These are phyloP conservation scores for Volvariella volvacea DNA, from an alignment of 1,284 basidiomycete genomes.

Conservation along the genomic window DNA sequence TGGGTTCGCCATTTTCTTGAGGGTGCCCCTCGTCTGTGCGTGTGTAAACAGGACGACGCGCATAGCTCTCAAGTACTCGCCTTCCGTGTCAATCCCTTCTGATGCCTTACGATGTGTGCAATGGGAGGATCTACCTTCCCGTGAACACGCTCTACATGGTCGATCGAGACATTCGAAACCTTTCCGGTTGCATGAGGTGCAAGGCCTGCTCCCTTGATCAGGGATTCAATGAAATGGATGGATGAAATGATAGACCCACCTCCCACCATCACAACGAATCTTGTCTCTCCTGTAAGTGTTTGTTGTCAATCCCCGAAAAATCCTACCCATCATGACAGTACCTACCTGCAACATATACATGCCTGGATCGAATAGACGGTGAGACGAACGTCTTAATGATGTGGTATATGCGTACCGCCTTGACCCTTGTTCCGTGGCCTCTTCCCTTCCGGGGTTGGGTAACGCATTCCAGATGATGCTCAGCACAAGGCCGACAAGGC, in stretches of 20 bases:
- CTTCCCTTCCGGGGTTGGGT: conserved; percentile 43
- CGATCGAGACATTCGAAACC: conserved; percentile 42
- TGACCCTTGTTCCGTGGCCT: conserved; percentile 51
- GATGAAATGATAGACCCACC: conserved; percentile 24
- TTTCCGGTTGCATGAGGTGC: conserved; percentile 38
- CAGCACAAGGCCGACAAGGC: conserved; percentile 46
- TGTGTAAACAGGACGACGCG: no score
- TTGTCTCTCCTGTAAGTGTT: conserved; percentile 41
- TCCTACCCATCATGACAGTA: conserved; percentile 8
- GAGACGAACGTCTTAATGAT: conserved; percentile 8
- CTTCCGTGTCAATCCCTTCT: conserved; percentile 8
- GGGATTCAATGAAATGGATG: conserved; percentile 7
- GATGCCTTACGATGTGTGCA: conserved; percentile 32
- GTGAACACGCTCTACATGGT: conserved; percentile 33
- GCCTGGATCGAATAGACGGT: conserved; percentile 28
- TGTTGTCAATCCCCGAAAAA: conserved; percentile 12
- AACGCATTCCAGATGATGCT: conserved; percentile 36
- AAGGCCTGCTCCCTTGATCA: conserved; percentile 30
- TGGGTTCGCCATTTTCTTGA: no score
- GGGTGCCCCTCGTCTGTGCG: no score
- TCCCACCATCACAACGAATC: conserved; percentile 47
- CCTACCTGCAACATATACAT: conserved; percentile 50
- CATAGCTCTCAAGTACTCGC: no score
- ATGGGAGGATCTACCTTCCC: conserved; percentile 32
- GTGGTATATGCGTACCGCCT: conserved; percentile 34